Percentiles rank a stretch among this genome's conserved stretches.
Evolutionary conservation across 371 early-diverging fungal genomes (phyloP).

Genomic region (Umbelopsis sp.): DNA sequence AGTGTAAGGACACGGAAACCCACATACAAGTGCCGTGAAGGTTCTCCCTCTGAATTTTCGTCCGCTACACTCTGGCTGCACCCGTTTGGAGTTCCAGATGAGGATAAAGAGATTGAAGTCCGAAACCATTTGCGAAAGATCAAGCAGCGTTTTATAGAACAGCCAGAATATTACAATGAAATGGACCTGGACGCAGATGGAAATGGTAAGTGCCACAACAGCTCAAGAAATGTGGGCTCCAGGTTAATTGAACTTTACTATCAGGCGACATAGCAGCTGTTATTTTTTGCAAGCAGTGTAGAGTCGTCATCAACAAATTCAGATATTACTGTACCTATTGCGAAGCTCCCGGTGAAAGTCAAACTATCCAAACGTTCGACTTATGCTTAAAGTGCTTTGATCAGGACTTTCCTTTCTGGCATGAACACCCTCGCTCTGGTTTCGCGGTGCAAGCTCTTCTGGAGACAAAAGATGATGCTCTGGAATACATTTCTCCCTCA

Average conservation of each 20-base stretch:
- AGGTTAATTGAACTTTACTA: conserved; percentile 31
- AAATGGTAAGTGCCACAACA: conserved; percentile 21
- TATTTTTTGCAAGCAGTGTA: conserved; percentile 68
- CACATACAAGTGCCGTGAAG: conserved; percentile 8
- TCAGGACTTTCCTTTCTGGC: conserved; percentile 71
- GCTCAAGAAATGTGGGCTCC: neutral
- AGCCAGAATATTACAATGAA: conserved; percentile 39
- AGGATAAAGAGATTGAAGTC: neutral
- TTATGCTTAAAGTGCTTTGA: conserved; percentile 77
- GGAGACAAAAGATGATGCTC: conserved; percentile 54
- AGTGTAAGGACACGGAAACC: conserved; percentile 1
- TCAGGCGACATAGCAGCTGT: conserved; percentile 9
- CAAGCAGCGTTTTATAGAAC: conserved; percentile 1
- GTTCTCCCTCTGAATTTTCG: conserved; percentile 8
- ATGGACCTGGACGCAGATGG: conserved; percentile 27
- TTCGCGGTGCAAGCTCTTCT: conserved; percentile 78
- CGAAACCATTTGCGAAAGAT: conserved; percentile 1
- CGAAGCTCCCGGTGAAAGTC: conserved; percentile 68
- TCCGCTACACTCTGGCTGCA: neutral
- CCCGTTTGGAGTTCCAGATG: conserved; percentile 5
- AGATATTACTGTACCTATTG: conserved; percentile 87
- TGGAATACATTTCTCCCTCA: conserved; percentile 62
- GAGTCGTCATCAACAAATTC: conserved; percentile 59
- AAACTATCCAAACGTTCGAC: conserved; percentile 70
- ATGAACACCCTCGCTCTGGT: conserved; percentile 76